These are phyloP conservation scores for Metschnikowia amazonensis DNA, from an alignment of 805 yeast genomes.

Conservation along the genomic window DNA sequence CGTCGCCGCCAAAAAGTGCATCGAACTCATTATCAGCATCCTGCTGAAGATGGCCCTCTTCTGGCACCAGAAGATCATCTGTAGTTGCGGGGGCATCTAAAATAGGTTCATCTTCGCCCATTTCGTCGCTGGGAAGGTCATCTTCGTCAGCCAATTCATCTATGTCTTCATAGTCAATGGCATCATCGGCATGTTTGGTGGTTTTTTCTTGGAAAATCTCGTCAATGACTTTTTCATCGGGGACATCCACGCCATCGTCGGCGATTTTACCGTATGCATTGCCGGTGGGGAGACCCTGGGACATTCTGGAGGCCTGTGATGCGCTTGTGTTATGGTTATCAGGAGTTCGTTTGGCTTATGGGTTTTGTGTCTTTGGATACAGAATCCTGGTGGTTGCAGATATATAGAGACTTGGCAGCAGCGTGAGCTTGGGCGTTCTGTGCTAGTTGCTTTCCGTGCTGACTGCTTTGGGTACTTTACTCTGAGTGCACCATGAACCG, in stretches of 20 bases:
- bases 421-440: not conserved
- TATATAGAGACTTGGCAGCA: not conserved
- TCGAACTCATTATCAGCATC: slow-evolving; percentile 40
- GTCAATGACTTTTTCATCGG: slow-evolving; percentile 37
- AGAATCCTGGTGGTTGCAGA: not conserved
- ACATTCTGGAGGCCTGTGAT: not conserved
- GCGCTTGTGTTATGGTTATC: not conserved
- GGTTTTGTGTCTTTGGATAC: not conserved
- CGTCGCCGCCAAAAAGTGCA: slow-evolving; percentile 36
- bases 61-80: slow-evolving; percentile 7
- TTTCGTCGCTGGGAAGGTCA: slow-evolving; percentile 12
- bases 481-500: not conserved
- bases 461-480: not conserved
- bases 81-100: not conserved
- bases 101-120: not conserved
- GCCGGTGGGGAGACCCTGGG: not conserved
- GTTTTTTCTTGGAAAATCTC: slow-evolving; percentile 33
- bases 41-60: slow-evolving; percentile 24
- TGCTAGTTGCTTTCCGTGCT: not conserved
- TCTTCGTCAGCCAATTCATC: slow-evolving; percentile 95
- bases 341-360: not conserved
- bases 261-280: not conserved
- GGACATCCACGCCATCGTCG: slow-evolving; percentile 24
- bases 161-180: slow-evolving; percentile 89
- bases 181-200: slow-evolving; percentile 81